Percentiles rank a stretch among this genome's conserved stretches.
phyloP scores from a whole-genome alignment of 1,284 basidiomycete genomes.

The Papiliotrema fonsecae region DNA sequence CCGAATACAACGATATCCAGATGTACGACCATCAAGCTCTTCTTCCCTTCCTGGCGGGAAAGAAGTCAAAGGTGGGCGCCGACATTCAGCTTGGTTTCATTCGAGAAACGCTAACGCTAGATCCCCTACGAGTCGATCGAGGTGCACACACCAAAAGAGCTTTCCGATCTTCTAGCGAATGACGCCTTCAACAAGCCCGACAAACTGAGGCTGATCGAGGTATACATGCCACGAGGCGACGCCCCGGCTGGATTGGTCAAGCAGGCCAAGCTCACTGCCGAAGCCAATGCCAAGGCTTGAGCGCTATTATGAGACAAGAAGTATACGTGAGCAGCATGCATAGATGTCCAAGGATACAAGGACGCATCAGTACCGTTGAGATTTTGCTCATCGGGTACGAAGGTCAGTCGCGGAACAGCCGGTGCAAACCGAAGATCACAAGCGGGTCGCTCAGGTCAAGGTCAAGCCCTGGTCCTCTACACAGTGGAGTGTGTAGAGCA shows the following conservation, averaged over 20 bases:
- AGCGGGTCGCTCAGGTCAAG: too few relatives aligned
- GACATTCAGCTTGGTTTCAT: too few relatives aligned
- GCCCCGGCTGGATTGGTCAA: slow-evolving; percentile 39
- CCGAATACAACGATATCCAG: slow-evolving; percentile 50
- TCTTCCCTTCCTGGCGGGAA: slow-evolving; percentile 44
- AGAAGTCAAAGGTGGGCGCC: slow-evolving; percentile 22
- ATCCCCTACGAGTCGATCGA: slow-evolving; percentile 37
- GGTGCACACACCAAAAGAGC: slow-evolving; percentile 49
- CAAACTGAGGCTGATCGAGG: slow-evolving; percentile 44
- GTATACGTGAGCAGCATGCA: too few relatives aligned
- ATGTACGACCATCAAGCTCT: slow-evolving; percentile 47
- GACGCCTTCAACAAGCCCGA: slow-evolving; percentile 40
- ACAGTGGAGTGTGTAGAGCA: too few relatives aligned
- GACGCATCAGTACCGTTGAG: too few relatives aligned
- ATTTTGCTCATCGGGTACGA: too few relatives aligned
- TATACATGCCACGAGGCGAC: slow-evolving; percentile 44
- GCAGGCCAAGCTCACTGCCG: slow-evolving; percentile 47
- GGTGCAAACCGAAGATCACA: too few relatives aligned
- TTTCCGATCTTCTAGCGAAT: slow-evolving; percentile 53
- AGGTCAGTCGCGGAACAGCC: too few relatives aligned
- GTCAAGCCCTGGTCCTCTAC: too few relatives aligned
- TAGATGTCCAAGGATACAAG: too few relatives aligned
- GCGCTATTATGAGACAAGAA: not conserved
- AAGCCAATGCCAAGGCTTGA: slow-evolving; percentile 34
- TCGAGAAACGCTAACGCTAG: slow-evolving; percentile 11